phyloP scores from a whole-genome alignment of 495 filamentous ascomycete genomes.

The Eremomyces bilateralis region DNA sequence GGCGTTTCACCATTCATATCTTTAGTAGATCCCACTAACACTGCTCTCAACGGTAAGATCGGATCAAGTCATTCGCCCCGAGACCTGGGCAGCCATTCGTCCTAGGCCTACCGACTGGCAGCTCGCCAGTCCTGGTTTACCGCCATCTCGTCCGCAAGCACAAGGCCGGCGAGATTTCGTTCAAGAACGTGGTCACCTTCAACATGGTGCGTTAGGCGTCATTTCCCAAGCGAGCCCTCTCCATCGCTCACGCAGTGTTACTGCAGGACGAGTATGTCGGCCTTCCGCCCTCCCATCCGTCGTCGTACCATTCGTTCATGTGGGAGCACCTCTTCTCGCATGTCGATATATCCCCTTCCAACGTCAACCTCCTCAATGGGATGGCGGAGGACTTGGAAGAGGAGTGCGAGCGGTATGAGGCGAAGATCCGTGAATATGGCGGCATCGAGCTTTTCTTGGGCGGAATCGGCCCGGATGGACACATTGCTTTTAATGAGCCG shows the following conservation, averaged over 20 bases:
- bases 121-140: constrained; percentile 60
- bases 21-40: neutral
- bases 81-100: constrained; percentile 53
- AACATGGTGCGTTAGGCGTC: constrained; percentile 47
- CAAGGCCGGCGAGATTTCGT: constrained; percentile 61
- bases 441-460: constrained; percentile 75
- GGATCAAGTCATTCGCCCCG: constrained; percentile 54
- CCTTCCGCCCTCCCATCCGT: constrained; percentile 57
- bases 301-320: constrained; percentile 81
- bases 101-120: constrained; percentile 65
- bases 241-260: neutral
- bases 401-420: constrained; percentile 61
- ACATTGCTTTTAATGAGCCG: constrained; percentile 82
- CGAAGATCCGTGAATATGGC: constrained; percentile 48
- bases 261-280: constrained; percentile 67
- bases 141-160: constrained; percentile 50
- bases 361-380: constrained; percentile 73
- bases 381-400: constrained; percentile 54
- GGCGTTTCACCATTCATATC: neutral
- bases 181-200: constrained; percentile 73
- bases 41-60: constrained; percentile 18
- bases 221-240: neutral
- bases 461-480: constrained; percentile 67
- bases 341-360: constrained; percentile 56
- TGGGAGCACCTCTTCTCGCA: constrained; percentile 80